phyloP scores from a whole-genome alignment of 2,329 filamentous ascomycete species.

The Fusarium longipes region DNA sequence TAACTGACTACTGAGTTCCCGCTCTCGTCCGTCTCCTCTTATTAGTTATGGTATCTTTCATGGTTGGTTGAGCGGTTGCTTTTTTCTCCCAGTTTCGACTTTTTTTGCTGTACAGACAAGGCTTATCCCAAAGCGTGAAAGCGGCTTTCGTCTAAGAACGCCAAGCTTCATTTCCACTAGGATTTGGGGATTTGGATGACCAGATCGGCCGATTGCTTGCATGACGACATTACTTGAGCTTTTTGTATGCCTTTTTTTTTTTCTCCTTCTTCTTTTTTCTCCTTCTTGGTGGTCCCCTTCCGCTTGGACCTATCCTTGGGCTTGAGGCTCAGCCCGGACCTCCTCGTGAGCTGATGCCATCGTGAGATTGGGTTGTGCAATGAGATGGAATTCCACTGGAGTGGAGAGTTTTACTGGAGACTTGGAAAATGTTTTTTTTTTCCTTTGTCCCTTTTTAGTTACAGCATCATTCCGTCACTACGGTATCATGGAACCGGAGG shows the following conservation, averaged over 20 bases:
- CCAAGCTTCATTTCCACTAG: slow-evolving; percentile 43
- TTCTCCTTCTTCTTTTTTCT: slow-evolving; percentile 7
- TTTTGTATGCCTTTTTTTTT: slow-evolving; percentile 5
- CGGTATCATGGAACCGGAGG: not conserved
- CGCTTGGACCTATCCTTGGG: slow-evolving; percentile 9
- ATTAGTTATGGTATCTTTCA: slow-evolving; percentile 13
- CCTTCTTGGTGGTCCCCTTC: slow-evolving; percentile 3
- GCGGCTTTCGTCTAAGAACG: slow-evolving; percentile 28
- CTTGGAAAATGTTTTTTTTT: not conserved
- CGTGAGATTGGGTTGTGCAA: slow-evolving; percentile 45
- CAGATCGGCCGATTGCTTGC: slow-evolving; percentile 42
- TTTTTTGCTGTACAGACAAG: slow-evolving; percentile 3
- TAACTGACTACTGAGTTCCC: not conserved
- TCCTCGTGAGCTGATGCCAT: slow-evolving; percentile 43
- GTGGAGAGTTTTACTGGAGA: slow-evolving; percentile 30
- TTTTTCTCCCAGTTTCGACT: slow-evolving; percentile 10
- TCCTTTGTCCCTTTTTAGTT: not conserved
- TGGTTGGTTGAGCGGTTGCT: not conserved
- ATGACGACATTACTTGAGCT: slow-evolving; percentile 36
- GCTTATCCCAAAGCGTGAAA: slow-evolving; percentile 34
- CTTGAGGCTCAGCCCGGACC: slow-evolving; percentile 11
- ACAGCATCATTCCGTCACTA: slow-evolving; percentile 1
- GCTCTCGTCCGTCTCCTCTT: slow-evolving; percentile 13
- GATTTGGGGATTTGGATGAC: slow-evolving; percentile 21
- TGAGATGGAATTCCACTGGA: slow-evolving; percentile 28